phyloP scores from a whole-genome alignment of 1,284 basidiomycete genomes.

The Sporisorium reilianum region DNA sequence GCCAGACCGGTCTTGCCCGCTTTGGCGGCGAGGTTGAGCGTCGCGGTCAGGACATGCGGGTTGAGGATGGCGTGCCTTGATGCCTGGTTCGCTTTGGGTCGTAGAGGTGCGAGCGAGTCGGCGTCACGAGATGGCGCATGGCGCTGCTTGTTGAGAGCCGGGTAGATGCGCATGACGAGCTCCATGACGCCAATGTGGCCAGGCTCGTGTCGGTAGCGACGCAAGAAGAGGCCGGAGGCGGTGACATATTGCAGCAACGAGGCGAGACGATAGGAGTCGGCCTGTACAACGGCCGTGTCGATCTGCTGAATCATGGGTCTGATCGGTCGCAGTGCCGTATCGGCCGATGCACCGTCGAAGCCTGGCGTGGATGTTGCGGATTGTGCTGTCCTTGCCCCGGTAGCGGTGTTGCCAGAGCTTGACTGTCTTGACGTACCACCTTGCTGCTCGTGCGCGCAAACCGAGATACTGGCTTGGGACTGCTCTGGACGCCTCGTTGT shows the following conservation, averaged over 20 bases:
- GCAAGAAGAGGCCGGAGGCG: slow-evolving; percentile 32
- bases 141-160: slow-evolving; percentile 38
- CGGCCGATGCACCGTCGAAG: not conserved
- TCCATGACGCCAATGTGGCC: slow-evolving; percentile 37
- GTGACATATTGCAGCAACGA: slow-evolving; percentile 46
- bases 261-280: slow-evolving; percentile 43
- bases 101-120: not conserved
- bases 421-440: not conserved
- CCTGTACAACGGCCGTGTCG: slow-evolving; percentile 31
- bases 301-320: slow-evolving; percentile 36
- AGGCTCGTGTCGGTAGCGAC: slow-evolving; percentile 32
- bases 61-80: slow-evolving; percentile 41
- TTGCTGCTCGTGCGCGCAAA: not conserved
- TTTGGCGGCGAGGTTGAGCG: slow-evolving; percentile 49
- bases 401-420: not conserved
- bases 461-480: not conserved
- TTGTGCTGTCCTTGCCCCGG: not conserved
- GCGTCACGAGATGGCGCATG: not conserved
- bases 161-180: slow-evolving; percentile 46
- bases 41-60: slow-evolving; percentile 49
- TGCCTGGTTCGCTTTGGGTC: slow-evolving; percentile 33
- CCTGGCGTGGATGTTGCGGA: not conserved
- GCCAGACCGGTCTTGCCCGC: slow-evolving; percentile 49
- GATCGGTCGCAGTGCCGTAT: not conserved
- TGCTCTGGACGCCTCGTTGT: slow-evolving; percentile 17